Percentiles rank a stretch among this genome's conserved stretches.
Conservation (phyloP, 208 protist genomes). For the Wallacemonas sp. region DNA sequence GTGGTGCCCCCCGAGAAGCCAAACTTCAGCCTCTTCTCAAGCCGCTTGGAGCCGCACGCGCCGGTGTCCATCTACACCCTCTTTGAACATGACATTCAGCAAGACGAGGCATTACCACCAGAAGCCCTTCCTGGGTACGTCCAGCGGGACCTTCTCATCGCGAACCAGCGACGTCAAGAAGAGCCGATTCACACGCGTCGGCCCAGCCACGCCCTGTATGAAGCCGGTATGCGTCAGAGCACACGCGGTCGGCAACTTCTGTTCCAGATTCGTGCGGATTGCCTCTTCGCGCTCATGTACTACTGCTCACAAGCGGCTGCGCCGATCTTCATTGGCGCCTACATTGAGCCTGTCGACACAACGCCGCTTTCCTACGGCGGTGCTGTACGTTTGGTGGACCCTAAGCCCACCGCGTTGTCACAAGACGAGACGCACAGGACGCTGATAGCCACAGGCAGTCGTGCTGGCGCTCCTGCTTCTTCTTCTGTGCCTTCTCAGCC, state of each 20-base stretch:
- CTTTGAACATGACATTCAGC: conserved; percentile 24
- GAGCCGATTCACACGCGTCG: conserved; percentile 23
- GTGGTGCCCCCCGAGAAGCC: conserved; percentile 27
- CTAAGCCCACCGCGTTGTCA: neutral
- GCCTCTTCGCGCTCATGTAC: conserved; percentile 36
- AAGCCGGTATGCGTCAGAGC: conserved; percentile 38
- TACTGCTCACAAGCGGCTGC: conserved; percentile 39
- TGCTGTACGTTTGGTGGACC: conserved; percentile 32
- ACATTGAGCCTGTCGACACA: conserved; percentile 47
- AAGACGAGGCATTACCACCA: neutral
- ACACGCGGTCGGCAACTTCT: conserved; percentile 44
- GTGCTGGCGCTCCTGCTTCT: too few species aligned
- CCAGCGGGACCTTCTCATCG: conserved; percentile 27
- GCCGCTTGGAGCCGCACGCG: conserved; percentile 37
- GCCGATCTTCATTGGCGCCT: conserved; percentile 47
- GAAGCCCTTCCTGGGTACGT: conserved; percentile 24
- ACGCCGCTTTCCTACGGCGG: conserved; percentile 48
- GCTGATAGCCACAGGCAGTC: too few species aligned
- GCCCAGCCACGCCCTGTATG: conserved; percentile 34
- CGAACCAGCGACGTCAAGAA: conserved; percentile 29
- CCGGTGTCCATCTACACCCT: conserved; percentile 29
- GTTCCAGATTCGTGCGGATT: conserved; percentile 36
- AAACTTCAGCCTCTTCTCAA: conserved; percentile 38
- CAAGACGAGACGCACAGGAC: too few species aligned
- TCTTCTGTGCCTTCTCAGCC: too few species aligned